Evolutionary conservation across 1,284 basidiomycete species (phyloP), one percentile per base, ranked within the genome.

Genomic region (Tilletiopsis washingtonensis): DNA sequence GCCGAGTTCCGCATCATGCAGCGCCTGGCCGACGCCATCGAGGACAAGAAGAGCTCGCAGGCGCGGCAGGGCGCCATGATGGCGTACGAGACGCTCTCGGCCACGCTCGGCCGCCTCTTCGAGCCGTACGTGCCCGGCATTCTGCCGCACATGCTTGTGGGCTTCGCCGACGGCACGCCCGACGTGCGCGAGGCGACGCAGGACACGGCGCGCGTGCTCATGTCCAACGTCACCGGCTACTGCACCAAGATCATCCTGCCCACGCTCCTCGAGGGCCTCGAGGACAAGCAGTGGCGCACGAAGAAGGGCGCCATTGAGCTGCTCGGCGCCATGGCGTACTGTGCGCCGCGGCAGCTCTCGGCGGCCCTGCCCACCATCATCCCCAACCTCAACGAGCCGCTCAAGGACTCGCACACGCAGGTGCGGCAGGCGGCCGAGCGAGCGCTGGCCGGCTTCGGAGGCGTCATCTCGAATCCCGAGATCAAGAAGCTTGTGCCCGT

Each of bases 251-350:
- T 91, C 46, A 91, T 98, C 56, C 77, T 98, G 5, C 94, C 94
- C 0, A 85, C 86, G 1, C 75, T 99, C 6, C 79, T 99, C 4
- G 84, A 84, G 29, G 93, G 91, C 29, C 78, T 98, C 42, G 91
- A 97, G 62, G 94, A 98, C 74, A 97, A 96, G 74, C 94, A 98
- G 74, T 98, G 94, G 94, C 81, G 93, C 24, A 90, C 91, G 1
- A 98, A 98, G 78, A 97, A 97, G 74, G 77, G 94, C 81, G 93
- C 91, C 3, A 96, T 98, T 59, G 94, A 98, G 74, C 77, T 98
- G n/a, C 78, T 98, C 49, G 94, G 94, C 32, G 87, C 91, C 78
- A 98, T 98, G 91, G 94, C 94, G 0, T 98, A 93, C 75, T 94
- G 93, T 75, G 91, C 94, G 5, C 94, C 93, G 2, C 83, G 84